Evolutionary conservation across 2,329 filamentous ascomycete genomes (phyloP).

Genomic region (Tolypocladium tropicale): DNA sequence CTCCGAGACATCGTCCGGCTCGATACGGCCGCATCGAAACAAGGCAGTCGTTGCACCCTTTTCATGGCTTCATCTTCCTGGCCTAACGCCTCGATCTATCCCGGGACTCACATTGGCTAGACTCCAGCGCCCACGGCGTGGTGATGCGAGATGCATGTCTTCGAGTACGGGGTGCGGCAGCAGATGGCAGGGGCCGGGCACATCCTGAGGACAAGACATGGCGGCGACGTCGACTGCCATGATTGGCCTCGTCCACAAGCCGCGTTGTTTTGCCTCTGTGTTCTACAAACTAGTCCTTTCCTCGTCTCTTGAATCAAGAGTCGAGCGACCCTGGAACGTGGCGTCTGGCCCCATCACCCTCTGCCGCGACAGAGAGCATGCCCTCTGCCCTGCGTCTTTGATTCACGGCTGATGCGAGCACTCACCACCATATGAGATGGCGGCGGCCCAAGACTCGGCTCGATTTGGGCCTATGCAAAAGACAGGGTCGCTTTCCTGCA

Average conservation of each 20-base stretch:
- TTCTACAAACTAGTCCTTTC: too few relatives aligned
- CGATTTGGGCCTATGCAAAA: background rate
- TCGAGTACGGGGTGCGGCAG: background rate
- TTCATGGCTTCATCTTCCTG: background rate
- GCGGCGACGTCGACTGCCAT: background rate
- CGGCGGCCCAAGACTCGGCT: background rate
- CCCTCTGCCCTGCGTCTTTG: background rate
- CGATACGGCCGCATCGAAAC: background rate
- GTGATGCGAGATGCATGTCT: background rate
- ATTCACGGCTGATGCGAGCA: background rate
- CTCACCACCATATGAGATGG: background rate
- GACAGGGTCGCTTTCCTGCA: background rate
- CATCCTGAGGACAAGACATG: background rate
- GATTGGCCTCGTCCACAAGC: background rate
- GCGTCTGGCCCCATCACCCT: background rate
- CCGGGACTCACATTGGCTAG: background rate
- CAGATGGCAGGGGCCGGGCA: background rate
- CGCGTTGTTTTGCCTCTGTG: background rate
- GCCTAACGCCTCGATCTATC: background rate
- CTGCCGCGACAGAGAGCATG: background rate
- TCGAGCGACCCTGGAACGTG: background rate
- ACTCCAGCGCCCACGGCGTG: background rate
- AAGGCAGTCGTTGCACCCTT: background rate
- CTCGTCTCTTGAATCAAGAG: background rate
- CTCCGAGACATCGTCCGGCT: background rate